A percentile compares a stretch with the other conserved stretches of the same genome.
Evolutionary conservation across 345 rosid species (phyloP).

Genomic region (Boechera retrofracta): DNA sequence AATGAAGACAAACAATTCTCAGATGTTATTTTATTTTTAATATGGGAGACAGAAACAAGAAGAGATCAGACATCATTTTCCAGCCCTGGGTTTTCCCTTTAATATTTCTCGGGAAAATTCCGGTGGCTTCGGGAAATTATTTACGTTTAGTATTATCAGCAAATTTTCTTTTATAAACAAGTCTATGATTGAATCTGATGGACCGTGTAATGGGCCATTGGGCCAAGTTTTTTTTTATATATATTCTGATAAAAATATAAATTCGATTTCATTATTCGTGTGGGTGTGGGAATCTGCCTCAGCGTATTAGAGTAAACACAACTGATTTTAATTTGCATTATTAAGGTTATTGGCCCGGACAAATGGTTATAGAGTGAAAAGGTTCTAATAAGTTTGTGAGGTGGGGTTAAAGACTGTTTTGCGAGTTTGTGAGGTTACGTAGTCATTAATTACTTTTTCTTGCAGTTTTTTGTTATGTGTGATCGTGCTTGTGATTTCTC

Average conservation of each 20-base stretch:
- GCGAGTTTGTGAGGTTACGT: background rate
- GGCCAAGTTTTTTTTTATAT: background rate
- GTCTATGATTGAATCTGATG: background rate
- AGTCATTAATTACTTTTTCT: background rate
- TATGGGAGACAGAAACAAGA: background rate
- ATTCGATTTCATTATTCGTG: background rate
- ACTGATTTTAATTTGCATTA: background rate
- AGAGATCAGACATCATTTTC: constrained; percentile 39
- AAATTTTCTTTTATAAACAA: background rate
- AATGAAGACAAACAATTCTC: background rate
- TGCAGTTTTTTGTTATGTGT: background rate
- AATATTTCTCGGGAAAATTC: constrained; percentile 58
- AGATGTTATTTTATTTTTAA: background rate
- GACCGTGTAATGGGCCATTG: constrained; percentile 16
- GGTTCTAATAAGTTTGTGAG: background rate
- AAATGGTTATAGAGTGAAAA: background rate
- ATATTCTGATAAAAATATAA: background rate
- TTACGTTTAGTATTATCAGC: background rate
- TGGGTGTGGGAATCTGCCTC: background rate
- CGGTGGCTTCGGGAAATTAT: constrained; percentile 44
- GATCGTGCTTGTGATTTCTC: background rate
- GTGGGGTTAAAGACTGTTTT: background rate
- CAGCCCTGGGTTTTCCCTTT: constrained; percentile 51
- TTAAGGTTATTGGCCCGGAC: background rate
- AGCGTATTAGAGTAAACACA: background rate